Conservation (phyloP, 768 basidiomycete genomes). For the Zangia roseola region DNA sequence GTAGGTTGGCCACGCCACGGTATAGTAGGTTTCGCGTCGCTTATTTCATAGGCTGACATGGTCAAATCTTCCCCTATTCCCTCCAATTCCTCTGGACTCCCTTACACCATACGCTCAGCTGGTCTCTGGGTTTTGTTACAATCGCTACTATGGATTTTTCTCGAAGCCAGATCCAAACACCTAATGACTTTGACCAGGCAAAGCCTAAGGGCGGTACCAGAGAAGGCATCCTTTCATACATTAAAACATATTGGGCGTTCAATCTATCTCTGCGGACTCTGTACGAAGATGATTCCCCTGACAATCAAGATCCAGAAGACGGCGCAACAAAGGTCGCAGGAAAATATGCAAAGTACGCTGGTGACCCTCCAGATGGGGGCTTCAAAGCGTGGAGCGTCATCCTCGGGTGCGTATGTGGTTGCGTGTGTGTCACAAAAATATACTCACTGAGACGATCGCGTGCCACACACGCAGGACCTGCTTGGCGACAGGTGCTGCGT, state of each 20-base stretch:
- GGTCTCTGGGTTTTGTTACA: no score
- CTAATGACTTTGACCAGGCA: not conserved
- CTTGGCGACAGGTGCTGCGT: constrained; percentile 41
- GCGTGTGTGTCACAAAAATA: no score
- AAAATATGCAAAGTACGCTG: constrained; percentile 13
- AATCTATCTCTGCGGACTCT: constrained; percentile 5
- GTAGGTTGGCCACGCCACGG: not conserved
- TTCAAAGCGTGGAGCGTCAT: constrained; percentile 31
- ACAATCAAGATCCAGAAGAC: constrained; percentile 9
- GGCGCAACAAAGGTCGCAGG: not conserved
- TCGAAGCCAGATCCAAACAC: not conserved
- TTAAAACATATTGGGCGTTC: not conserved
- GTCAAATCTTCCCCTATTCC: not conserved
- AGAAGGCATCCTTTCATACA: no score
- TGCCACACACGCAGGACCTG: constrained; percentile 6
- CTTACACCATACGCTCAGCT: not conserved
- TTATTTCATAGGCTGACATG: not conserved
- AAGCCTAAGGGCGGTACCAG: not conserved
- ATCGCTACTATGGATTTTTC: not conserved
- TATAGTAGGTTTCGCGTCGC: not conserved
- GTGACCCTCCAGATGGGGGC: constrained; percentile 27
- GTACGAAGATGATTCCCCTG: not conserved
- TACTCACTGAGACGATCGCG: constrained; percentile 2
- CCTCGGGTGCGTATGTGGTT: constrained; percentile 16
- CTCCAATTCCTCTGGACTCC: not conserved